These are phyloP conservation scores for Magnaporthiopsis rhizophila DNA, from an alignment of 2,329 filamentous ascomycete species.

Conservation along the genomic window DNA sequence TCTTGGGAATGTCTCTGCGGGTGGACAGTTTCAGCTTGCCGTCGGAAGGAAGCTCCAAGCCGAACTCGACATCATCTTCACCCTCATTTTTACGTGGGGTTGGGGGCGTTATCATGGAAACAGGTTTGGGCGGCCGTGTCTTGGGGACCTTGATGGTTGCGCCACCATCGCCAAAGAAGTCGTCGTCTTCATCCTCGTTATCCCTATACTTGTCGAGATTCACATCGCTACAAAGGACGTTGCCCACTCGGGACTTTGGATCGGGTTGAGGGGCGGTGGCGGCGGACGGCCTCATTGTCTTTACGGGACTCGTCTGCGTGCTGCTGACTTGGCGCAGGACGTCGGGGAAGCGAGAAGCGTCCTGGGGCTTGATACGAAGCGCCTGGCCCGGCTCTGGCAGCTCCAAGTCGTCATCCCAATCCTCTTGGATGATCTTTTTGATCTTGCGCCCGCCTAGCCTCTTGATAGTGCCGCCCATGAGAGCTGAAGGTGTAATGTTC, in stretches of 20 bases:
- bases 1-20: slow-evolving; percentile 53
- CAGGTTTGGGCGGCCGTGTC: slow-evolving; percentile 42
- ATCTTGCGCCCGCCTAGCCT: slow-evolving; percentile 69
- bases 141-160: slow-evolving; percentile 64
- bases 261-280: slow-evolving; percentile 13
- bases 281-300: slow-evolving; percentile 24
- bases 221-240: slow-evolving; percentile 31
- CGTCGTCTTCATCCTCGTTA: slow-evolving; percentile 45
- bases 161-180: slow-evolving; percentile 54
- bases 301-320: slow-evolving; percentile 43
- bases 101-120: slow-evolving; percentile 48
- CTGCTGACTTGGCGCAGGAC: slow-evolving; percentile 58
- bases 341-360: slow-evolving; percentile 57
- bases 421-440: slow-evolving; percentile 65
- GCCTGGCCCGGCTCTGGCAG: slow-evolving; percentile 51
- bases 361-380: slow-evolving; percentile 58
- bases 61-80: slow-evolving; percentile 63
- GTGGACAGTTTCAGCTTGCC: slow-evolving; percentile 58
- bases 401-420: slow-evolving; percentile 75
- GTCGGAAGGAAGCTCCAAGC: slow-evolving; percentile 63
- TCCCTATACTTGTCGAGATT: slow-evolving; percentile 60
- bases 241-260: slow-evolving; percentile 25
- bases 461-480: slow-evolving; percentile 90
- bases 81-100: slow-evolving; percentile 40
- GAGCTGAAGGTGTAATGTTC: slow-evolving; percentile 79